These are phyloP conservation scores for Albophoma yamanashiensis DNA, from an alignment of 2,329 filamentous ascomycete species.

Conservation along the genomic window DNA sequence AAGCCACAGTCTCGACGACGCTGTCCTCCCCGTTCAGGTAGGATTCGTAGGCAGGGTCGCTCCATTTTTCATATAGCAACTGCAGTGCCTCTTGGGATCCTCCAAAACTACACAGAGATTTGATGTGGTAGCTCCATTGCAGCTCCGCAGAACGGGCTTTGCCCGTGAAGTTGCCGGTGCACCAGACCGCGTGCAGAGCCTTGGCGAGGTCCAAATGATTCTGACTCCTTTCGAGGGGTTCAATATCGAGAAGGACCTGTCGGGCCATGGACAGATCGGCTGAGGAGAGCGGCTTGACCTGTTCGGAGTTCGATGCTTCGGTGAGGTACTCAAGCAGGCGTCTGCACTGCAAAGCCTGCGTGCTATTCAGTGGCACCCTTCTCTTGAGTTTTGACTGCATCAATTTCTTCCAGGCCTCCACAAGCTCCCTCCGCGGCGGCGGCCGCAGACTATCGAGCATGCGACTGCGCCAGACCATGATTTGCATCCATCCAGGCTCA, in stretches of 20 bases:
- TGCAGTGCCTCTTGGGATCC: conserved; percentile 41
- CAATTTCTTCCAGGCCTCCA: conserved; percentile 53
- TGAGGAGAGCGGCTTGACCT: conserved; percentile 20
- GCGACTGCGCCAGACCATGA: conserved; percentile 58
- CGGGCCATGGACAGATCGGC: conserved; percentile 34
- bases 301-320: conserved; percentile 10
- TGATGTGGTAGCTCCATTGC: conserved; percentile 20
- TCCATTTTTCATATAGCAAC: conserved; percentile 25
- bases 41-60: conserved; percentile 9
- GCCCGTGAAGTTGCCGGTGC: conserved; percentile 10
- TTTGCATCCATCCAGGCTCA: conserved; percentile 60
- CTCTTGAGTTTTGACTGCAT: conserved; percentile 44
- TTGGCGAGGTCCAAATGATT: conserved; percentile 38
- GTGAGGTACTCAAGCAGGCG: conserved; percentile 52
- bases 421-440: conserved; percentile 52
- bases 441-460: conserved; percentile 52
- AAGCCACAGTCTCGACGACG: conserved; percentile 19
- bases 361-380: conserved; percentile 44
- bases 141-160: conserved; percentile 8
- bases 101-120: conserved; percentile 41
- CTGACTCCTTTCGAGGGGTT: conserved; percentile 29
- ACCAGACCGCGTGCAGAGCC: conserved; percentile 25
- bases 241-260: conserved; percentile 26
- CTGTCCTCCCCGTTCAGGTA: conserved; percentile 10
- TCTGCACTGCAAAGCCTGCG: conserved; percentile 48